These are phyloP conservation scores for Centaurea solstitialis DNA, from an alignment of 129 eudicot species.

Conservation along the genomic window DNA sequence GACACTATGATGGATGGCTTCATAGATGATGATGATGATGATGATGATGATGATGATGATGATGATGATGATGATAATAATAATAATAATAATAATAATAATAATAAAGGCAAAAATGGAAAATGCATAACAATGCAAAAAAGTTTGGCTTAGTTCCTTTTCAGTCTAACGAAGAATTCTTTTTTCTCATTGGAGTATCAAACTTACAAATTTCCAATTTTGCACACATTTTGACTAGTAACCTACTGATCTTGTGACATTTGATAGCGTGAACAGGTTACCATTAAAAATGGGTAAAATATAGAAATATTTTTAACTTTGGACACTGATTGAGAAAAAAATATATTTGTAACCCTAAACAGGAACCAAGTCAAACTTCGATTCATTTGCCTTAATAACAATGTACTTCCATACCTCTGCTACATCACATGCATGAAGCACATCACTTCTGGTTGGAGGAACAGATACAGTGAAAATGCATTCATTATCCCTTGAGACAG, in stretches of 20 bases:
- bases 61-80: too few relatives aligned
- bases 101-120: neutral
- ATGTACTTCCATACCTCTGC: slow-evolving; percentile 64
- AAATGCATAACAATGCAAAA: neutral
- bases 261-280: neutral
- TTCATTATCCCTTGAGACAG: slow-evolving; percentile 37
- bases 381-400: neutral
- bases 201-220: neutral
- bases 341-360: neutral
- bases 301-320: neutral
- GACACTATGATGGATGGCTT: neutral
- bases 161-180: neutral
- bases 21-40: too few relatives aligned
- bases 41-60: too few relatives aligned
- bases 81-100: too few relatives aligned
- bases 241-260: neutral
- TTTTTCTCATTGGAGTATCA: neutral
- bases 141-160: neutral
- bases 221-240: neutral
- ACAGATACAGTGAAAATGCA: slow-evolving; percentile 58
- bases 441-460: slow-evolving; percentile 99
- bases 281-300: neutral
- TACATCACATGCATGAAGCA: slow-evolving; percentile 96
- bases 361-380: neutral
- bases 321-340: neutral